phyloP scores from a whole-genome alignment of 1,284 basidiomycete species.

The Cryptococcus neoformans region DNA sequence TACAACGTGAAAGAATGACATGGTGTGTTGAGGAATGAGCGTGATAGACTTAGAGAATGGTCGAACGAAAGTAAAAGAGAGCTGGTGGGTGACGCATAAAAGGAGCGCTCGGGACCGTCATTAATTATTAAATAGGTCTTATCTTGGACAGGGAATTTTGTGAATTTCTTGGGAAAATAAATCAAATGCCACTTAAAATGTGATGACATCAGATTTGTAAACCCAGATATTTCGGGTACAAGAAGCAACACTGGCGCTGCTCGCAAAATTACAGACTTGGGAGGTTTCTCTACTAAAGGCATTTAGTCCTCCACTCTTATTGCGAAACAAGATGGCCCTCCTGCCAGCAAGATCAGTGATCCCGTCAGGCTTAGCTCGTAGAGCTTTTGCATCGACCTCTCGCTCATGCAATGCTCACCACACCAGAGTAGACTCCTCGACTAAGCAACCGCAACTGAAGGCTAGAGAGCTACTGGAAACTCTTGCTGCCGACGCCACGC shows the following conservation, averaged over 20 bases:
- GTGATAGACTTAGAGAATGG: not conserved
- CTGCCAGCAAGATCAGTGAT: not conserved
- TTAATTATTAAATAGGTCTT: not conserved
- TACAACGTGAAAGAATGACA: conserved; percentile 41
- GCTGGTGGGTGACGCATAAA: not conserved
- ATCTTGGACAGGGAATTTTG: not conserved
- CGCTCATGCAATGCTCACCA: not conserved
- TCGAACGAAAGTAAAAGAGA: no score
- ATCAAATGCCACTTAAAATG: not conserved
- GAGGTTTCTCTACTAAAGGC: no score
- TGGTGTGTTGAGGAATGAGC: conserved; percentile 4
- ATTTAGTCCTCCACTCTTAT: no score
- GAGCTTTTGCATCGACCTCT: not conserved
- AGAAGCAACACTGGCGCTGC: no score
- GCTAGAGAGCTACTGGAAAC: not conserved
- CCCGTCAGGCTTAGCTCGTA: not conserved
- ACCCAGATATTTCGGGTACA: not conserved
- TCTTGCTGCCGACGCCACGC: not conserved
- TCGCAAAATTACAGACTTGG: no score
- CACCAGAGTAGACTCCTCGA: not conserved
- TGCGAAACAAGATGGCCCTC: not conserved
- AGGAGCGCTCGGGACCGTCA: not conserved
- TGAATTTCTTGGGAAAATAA: not conserved
- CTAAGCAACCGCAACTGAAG: not conserved
- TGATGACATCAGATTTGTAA: not conserved